Percentiles rank a stretch among this genome's conserved stretches.
These are phyloP conservation scores for Lophiostoma macrostomum DNA, from an alignment of 495 filamentous ascomycete species.

Conservation along the genomic window DNA sequence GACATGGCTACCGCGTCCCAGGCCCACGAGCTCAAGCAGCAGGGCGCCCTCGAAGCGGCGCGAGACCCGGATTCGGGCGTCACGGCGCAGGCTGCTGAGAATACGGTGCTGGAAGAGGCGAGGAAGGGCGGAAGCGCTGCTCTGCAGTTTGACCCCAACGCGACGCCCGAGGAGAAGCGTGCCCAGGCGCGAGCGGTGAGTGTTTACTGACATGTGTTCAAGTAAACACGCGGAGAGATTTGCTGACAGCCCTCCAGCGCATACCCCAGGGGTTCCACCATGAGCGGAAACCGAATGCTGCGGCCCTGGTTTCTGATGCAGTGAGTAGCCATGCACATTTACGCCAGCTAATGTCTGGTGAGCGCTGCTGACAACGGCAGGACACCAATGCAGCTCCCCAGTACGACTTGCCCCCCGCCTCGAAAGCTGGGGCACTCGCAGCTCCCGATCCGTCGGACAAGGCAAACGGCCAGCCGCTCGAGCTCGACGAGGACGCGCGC, in stretches of 20 bases:
- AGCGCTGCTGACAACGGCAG: slow-evolving; percentile 37
- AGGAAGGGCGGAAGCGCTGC: slow-evolving; percentile 72
- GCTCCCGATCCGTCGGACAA: slow-evolving; percentile 42
- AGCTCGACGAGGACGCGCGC: slow-evolving; percentile 58
- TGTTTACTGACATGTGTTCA: slow-evolving; percentile 14
- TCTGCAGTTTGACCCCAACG: slow-evolving; percentile 84
- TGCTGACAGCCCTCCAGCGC: slow-evolving; percentile 45
- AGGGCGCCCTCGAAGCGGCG: slow-evolving; percentile 70
- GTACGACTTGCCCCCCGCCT: slow-evolving; percentile 76
- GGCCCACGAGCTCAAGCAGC: slow-evolving; percentile 67
- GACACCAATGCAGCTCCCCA: slow-evolving; percentile 65
- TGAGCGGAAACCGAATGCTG: slow-evolving; percentile 60
- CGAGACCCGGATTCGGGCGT: slow-evolving; percentile 65
- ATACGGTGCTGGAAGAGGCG: slow-evolving; percentile 69
- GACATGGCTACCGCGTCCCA: slow-evolving; percentile 14
- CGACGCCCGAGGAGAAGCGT: slow-evolving; percentile 77
- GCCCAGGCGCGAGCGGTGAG: slow-evolving; percentile 74
- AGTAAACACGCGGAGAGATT: slow-evolving; percentile 4
- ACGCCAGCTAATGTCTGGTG: too few species aligned
- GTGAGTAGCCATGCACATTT: slow-evolving; percentile 44
- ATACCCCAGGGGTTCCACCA: slow-evolving; percentile 62
- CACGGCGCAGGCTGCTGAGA: slow-evolving; percentile 66
- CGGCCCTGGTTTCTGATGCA: slow-evolving; percentile 71
- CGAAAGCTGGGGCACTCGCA: slow-evolving; percentile 61
- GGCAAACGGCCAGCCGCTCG: slow-evolving; percentile 50